Evolutionary conservation across 345 rosid species (phyloP).

Genomic region (Gossypioides kirkii): DNA sequence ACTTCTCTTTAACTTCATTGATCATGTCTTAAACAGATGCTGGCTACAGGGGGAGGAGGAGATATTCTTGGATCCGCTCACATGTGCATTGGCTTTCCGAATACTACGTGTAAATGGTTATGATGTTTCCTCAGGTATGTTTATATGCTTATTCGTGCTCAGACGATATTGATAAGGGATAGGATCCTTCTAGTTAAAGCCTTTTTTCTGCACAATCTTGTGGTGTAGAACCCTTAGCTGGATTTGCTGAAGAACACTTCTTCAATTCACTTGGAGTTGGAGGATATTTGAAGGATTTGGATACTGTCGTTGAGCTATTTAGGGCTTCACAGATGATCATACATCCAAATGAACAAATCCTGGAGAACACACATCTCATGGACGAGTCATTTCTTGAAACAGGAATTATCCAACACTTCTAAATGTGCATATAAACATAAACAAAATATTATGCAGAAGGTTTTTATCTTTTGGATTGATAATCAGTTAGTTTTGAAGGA

Average conservation of each 20-base stretch:
- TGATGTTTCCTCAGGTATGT: slow-evolving; percentile 65
- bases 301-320: slow-evolving; percentile 56
- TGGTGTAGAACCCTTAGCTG: slow-evolving; percentile 49
- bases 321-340: slow-evolving; percentile 54
- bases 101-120: slow-evolving; percentile 59
- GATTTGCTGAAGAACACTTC: slow-evolving; percentile 53
- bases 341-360: slow-evolving; percentile 43
- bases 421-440: slow-evolving; percentile 25
- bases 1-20: background rate
- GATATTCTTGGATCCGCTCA: slow-evolving; percentile 48
- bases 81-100: slow-evolving; percentile 80
- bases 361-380: slow-evolving; percentile 46
- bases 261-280: slow-evolving; percentile 45
- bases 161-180: background rate
- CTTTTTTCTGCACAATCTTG: background rate
- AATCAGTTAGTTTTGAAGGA: background rate
- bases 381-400: slow-evolving; percentile 50
- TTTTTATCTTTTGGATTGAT: slow-evolving; percentile 6
- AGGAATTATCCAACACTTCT: slow-evolving; percentile 35
- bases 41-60: slow-evolving; percentile 77
- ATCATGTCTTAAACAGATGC: slow-evolving; percentile 39
- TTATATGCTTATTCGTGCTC: background rate
- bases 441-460: slow-evolving; percentile 39
- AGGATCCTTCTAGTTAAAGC: background rate
- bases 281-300: slow-evolving; percentile 50